phyloP scores from a whole-genome alignment of 768 basidiomycete species.

The Hericium erinaceus region DNA sequence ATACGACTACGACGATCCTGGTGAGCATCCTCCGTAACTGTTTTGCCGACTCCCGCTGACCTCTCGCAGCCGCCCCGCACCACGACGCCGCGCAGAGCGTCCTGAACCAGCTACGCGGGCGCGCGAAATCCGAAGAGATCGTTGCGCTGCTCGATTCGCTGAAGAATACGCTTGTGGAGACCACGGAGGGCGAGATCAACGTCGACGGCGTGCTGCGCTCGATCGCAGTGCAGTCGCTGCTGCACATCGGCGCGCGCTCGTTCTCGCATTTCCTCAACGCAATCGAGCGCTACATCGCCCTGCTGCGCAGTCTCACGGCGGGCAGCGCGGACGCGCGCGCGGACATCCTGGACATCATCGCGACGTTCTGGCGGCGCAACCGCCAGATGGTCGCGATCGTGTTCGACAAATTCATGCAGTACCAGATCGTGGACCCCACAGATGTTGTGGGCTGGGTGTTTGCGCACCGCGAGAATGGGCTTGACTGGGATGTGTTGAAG shows the following conservation, averaged over 20 bases:
- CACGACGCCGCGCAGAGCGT: slow-evolving; percentile 74
- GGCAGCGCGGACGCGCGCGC: slow-evolving; percentile 49
- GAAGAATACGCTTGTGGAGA: slow-evolving; percentile 53
- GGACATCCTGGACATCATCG: slow-evolving; percentile 63
- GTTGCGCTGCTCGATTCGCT: slow-evolving; percentile 64
- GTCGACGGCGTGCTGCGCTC: slow-evolving; percentile 63
- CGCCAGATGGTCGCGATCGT: slow-evolving; percentile 86
- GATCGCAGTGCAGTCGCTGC: slow-evolving; percentile 78
- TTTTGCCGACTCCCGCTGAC: neutral
- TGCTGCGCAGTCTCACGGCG: slow-evolving; percentile 54
- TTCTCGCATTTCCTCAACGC: slow-evolving; percentile 98
- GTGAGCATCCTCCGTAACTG: slow-evolving; percentile 29
- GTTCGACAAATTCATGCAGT: slow-evolving; percentile 97
- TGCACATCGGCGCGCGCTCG: slow-evolving; percentile 88
- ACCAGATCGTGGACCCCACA: slow-evolving; percentile 91
- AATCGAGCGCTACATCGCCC: slow-evolving; percentile 84
- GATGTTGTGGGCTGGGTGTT: slow-evolving; percentile 89
- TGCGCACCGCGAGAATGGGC: slow-evolving; percentile 42
- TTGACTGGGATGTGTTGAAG: slow-evolving; percentile 82
- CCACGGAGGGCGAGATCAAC: slow-evolving; percentile 49
- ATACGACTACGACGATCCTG: slow-evolving; percentile 76
- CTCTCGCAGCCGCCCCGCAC: slow-evolving; percentile 54
- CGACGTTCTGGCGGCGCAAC: slow-evolving; percentile 77
- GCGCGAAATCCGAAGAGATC: slow-evolving; percentile 74
- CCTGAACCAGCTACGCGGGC: slow-evolving; percentile 71